Percentiles rank a stretch among this genome's conserved stretches.
Conservation (phyloP, 768 basidiomycete species). For the Leccinum sublutescens region DNA sequence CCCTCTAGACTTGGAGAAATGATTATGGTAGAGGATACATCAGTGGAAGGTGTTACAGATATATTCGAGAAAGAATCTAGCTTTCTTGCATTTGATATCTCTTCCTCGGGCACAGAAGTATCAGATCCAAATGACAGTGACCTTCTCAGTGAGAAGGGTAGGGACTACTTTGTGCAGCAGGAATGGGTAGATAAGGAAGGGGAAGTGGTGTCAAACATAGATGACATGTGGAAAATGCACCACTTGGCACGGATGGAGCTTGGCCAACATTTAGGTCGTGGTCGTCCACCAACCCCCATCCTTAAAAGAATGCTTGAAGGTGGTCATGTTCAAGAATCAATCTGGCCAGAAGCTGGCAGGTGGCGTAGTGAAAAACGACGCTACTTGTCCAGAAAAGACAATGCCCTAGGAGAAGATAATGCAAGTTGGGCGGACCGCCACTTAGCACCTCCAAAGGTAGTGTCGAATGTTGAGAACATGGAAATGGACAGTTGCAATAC, state of each 20-base stretch:
- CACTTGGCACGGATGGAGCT: not conserved
- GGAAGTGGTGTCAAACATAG: not conserved
- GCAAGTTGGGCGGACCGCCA: not conserved
- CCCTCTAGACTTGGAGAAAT: too few relatives aligned
- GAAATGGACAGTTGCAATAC: not conserved
- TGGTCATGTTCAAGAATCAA: too few relatives aligned
- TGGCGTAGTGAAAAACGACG: not conserved
- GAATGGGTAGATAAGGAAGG: not conserved
- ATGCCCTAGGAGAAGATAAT: not conserved
- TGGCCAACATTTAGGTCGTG: not conserved
- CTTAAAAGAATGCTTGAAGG: not conserved
- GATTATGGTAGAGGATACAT: too few relatives aligned
- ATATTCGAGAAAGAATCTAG: too few relatives aligned
- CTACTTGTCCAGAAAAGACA: not conserved
- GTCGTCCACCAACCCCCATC: not conserved
- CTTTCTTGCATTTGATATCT: not conserved
- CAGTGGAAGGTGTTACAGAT: too few relatives aligned
- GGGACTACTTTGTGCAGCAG: not conserved
- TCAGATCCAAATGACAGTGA: fast-evolving
- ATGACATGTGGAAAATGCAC: not conserved
- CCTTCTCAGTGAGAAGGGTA: not conserved
- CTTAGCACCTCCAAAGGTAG: fast-evolving
- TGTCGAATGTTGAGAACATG: not conserved
- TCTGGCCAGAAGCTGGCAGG: not conserved
- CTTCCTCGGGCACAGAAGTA: not conserved